Conservation (phyloP, 768 basidiomycete species). For the Pilatotrama ljubarskyi region DNA sequence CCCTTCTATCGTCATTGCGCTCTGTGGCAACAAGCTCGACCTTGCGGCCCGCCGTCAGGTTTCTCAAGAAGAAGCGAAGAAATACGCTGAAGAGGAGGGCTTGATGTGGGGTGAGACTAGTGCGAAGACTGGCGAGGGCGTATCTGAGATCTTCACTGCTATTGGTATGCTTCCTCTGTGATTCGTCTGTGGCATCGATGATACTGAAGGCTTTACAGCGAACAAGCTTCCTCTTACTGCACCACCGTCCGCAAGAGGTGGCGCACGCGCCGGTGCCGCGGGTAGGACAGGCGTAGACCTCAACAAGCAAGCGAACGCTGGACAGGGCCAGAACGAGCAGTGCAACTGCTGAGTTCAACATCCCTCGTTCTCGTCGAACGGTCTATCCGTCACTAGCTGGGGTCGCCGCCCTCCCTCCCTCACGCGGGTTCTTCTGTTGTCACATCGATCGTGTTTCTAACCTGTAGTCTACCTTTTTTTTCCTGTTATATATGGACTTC, state of each 20-base stretch:
- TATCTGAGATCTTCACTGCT: conserved; percentile 80
- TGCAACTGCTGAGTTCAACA: conserved; percentile 68
- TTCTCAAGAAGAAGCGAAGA: conserved; percentile 84
- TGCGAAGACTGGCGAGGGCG: conserved; percentile 87
- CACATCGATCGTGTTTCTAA: conserved; percentile 37
- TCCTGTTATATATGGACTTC: conserved; percentile 25
- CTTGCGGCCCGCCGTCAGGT: conserved; percentile 83
- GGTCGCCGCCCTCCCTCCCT: conserved; percentile 22
- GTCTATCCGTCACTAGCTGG: background rate
- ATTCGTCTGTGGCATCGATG: no score
- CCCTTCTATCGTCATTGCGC: conserved; percentile 92
- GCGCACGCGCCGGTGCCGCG: conserved; percentile 50
- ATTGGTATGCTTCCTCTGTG: conserved; percentile 58
- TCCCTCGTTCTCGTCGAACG: background rate
- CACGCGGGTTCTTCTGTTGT: conserved; percentile 37
- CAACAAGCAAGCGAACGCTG: conserved; percentile 60
- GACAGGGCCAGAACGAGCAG: conserved; percentile 56
- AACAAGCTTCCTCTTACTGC: conserved; percentile 88
- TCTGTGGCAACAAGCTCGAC: conserved; percentile 96
- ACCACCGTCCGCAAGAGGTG: conserved; percentile 62
- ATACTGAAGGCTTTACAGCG: conserved; percentile 43
- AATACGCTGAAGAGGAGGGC: conserved; percentile 90
- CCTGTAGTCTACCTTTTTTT: conserved; percentile 22
- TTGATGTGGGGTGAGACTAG: conserved; percentile 92
- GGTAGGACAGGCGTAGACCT: conserved; percentile 73